Percentiles rank a stretch among this genome's conserved stretches.
Conservation (phyloP, 2,329 filamentous ascomycete genomes). For the Neonectria neomacrospora region DNA sequence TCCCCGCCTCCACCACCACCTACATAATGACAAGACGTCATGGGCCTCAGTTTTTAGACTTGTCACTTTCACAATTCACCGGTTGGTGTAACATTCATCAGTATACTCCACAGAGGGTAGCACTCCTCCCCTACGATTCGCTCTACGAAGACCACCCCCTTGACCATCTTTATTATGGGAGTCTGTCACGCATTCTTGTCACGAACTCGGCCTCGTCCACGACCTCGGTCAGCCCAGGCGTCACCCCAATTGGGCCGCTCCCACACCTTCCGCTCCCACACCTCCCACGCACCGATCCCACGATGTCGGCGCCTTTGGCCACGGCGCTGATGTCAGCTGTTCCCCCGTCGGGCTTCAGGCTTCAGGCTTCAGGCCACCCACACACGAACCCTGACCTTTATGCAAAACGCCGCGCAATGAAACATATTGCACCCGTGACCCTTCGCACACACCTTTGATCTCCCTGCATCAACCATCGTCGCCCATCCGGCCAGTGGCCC, state of each 20-base stretch:
- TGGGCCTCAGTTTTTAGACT: constrained; percentile 14
- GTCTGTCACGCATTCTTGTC: not conserved
- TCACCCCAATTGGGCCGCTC: constrained; percentile 5
- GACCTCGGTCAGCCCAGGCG: constrained; percentile 19
- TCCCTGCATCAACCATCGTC: constrained; percentile 26
- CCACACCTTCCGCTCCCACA: constrained; percentile 10
- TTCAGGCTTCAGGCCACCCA: constrained; percentile 7
- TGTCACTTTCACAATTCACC: constrained; percentile 10
- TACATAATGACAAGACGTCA: constrained; percentile 5
- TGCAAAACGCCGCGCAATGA: constrained; percentile 15
- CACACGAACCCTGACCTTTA: constrained; percentile 13
- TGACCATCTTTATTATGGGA: not conserved
- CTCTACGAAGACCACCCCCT: not conserved
- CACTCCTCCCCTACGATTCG: constrained; percentile 14
- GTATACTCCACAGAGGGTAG: constrained; percentile 8
- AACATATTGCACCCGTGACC: constrained; percentile 26
- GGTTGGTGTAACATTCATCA: constrained; percentile 9
- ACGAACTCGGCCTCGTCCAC: not conserved
- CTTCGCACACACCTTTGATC: constrained; percentile 31
- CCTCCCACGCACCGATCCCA: constrained; percentile 4
- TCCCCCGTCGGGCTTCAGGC: constrained; percentile 4
- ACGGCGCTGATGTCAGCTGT: constrained; percentile 26
- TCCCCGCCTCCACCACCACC: not conserved
- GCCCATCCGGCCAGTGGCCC: constrained; percentile 5
- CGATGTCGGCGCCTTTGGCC: constrained; percentile 12